Conservation (phyloP, 352 stramenopile genomes). For the Pythium monospermum region DNA sequence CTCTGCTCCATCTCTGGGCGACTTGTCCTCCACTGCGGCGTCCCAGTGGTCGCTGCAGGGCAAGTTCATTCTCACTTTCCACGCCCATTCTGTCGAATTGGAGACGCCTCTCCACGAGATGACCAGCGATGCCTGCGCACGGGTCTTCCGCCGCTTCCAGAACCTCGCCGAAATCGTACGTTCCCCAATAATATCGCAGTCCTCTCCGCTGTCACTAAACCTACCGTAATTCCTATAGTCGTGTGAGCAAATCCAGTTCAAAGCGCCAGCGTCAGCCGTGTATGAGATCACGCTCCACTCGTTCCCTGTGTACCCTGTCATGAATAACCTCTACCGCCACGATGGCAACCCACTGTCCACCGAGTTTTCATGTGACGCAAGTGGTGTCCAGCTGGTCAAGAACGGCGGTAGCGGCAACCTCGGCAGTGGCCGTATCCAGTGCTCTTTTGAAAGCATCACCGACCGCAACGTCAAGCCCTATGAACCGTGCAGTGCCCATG, state of each 20-base stretch:
- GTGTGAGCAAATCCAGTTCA: constrained; percentile 33
- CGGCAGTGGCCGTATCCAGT: constrained; percentile 13
- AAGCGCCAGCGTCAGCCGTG: constrained; percentile 23
- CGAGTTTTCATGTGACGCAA: constrained; percentile 58
- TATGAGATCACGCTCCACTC: constrained; percentile 59
- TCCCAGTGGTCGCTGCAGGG: constrained; percentile 25
- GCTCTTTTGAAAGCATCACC: constrained; percentile 38
- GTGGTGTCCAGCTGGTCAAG: constrained; percentile 9
- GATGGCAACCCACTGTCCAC: constrained; percentile 43
- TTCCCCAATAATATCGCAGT: background rate
- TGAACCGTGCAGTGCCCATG: constrained; percentile 53
- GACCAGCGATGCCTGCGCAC: constrained; percentile 51
- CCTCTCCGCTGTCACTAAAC: background rate
- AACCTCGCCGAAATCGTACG: constrained; percentile 53
- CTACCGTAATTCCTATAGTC: constrained; percentile 10
- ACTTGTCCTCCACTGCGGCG: background rate
- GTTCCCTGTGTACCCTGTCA: constrained; percentile 67
- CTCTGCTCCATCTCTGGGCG: constrained; percentile 5
- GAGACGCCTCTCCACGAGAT: constrained; percentile 44
- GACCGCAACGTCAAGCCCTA: constrained; percentile 48
- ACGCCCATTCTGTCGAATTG: constrained; percentile 64
- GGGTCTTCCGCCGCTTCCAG: constrained; percentile 64
- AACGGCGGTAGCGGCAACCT: constrained; percentile 10
- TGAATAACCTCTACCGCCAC: constrained; percentile 77
- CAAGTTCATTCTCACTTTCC: constrained; percentile 54